Conservation (phyloP, 2,329 filamentous ascomycete genomes). For the Exophiala oligosperma region DNA sequence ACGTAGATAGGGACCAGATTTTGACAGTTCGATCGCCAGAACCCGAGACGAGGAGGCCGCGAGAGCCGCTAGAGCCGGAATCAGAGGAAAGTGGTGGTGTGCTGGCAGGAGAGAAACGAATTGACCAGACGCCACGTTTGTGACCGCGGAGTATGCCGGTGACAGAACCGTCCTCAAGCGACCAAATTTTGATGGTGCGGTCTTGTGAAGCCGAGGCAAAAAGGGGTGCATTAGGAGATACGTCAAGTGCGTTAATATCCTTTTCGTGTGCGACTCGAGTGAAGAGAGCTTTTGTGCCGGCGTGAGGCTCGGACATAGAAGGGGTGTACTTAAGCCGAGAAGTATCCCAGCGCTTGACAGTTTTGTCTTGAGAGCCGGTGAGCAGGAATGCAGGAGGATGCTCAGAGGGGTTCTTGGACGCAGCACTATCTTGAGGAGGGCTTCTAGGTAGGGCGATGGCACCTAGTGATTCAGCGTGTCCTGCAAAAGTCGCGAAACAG, state of each 20-base stretch:
- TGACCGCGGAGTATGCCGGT: slow-evolving; percentile 90
- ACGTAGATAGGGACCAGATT: slow-evolving; percentile 90
- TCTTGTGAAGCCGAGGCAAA: slow-evolving; percentile 98
- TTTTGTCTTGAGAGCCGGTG: slow-evolving; percentile 93
- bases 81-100: slow-evolving; percentile 73
- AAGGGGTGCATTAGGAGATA: slow-evolving; percentile 70
- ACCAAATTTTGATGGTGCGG: slow-evolving; percentile 96
- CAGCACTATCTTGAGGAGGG: slow-evolving; percentile 68
- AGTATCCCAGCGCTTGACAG: slow-evolving; percentile 91
- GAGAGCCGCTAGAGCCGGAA: slow-evolving; percentile 67
- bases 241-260: slow-evolving; percentile 92
- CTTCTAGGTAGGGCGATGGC: slow-evolving; percentile 80
- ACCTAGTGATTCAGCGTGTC: slow-evolving; percentile 90
- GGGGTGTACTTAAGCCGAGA: slow-evolving; percentile 58
- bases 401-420: slow-evolving; percentile 70
- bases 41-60: slow-evolving; percentile 83
- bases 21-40: slow-evolving; percentile 96
- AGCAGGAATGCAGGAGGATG: slow-evolving; percentile 82
- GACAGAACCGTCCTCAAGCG: slow-evolving; percentile 82
- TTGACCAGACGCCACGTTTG: slow-evolving; percentile 92
- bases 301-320: slow-evolving; percentile 34
- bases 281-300: slow-evolving; percentile 61
- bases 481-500: slow-evolving; percentile 81
- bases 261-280: slow-evolving; percentile 97
- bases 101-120: slow-evolving; percentile 80